These are phyloP conservation scores for Penicillium nucicola DNA, from an alignment of 495 filamentous ascomycete genomes.

Conservation along the genomic window DNA sequence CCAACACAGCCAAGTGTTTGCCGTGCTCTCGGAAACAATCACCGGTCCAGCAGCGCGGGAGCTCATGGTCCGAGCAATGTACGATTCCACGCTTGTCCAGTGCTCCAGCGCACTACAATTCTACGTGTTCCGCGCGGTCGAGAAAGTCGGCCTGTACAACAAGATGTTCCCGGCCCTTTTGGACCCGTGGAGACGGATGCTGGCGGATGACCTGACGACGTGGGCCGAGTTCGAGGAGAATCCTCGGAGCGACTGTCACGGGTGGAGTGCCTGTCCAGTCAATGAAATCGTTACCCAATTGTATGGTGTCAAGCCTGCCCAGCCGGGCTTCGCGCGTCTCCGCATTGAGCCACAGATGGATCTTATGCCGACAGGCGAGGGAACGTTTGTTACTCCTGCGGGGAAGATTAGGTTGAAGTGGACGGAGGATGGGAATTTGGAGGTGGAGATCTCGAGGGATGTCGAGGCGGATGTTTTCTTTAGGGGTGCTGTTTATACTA, in stretches of 20 bases:
- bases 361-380: conserved; percentile 4
- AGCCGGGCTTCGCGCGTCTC: conserved; percentile 15
- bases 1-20: conserved; percentile 26
- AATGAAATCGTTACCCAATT: conserved; percentile 23
- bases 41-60: conserved; percentile 5
- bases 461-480: conserved; percentile 6
- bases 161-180: conserved; percentile 8
- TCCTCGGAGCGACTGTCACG: conserved; percentile 29
- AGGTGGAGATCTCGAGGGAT: conserved; percentile 3
- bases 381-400: conserved; percentile 6
- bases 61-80: conserved; percentile 3
- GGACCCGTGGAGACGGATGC: conserved; percentile 22
- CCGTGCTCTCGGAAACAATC: conserved; percentile 19
- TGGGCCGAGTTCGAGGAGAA: conserved; percentile 25
- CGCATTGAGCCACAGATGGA: conserved; percentile 16
- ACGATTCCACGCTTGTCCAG: conserved; percentile 5
- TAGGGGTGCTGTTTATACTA: neutral
- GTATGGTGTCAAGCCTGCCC: conserved; percentile 12
- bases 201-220: conserved; percentile 20
- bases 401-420: conserved; percentile 4
- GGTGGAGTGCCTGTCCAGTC: conserved; percentile 25
- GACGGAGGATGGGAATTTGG: conserved; percentile 5
- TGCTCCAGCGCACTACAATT: conserved; percentile 25
- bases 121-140: conserved; percentile 24
- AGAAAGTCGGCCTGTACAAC: conserved; percentile 18